Conservation (phyloP, 78 protist species). For the Polysphondylium violaceum region DNA sequence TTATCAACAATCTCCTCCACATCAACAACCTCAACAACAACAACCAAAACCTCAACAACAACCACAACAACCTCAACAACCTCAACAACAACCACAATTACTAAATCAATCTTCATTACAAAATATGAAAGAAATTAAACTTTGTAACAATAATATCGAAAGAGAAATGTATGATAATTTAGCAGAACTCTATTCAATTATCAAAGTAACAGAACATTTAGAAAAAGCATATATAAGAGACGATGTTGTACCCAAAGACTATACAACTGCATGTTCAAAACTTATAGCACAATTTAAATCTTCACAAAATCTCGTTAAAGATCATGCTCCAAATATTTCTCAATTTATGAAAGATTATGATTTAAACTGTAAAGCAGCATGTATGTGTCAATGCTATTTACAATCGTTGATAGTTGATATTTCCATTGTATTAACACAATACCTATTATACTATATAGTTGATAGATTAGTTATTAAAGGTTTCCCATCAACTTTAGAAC, state of each 20-base stretch:
- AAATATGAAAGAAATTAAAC: constrained; percentile 79
- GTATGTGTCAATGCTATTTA: constrained; percentile 1
- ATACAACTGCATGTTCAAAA: constrained; percentile 87
- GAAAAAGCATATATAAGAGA: constrained; percentile 92
- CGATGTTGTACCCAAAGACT: constrained; percentile 79
- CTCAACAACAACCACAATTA: background rate
- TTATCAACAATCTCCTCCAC: too few species aligned
- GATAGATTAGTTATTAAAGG: constrained; percentile 68
- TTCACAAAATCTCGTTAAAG: constrained; percentile 65
- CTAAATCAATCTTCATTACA: background rate
- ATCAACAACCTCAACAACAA: too few species aligned
- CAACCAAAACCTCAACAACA: too few species aligned
- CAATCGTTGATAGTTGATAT: too few species aligned
- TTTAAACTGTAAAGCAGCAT: constrained; percentile 78
- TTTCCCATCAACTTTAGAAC: constrained; percentile 53
- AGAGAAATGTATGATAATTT: constrained; percentile 86
- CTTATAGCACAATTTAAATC: constrained; percentile 90
- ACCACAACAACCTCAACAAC: background rate
- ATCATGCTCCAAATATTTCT: constrained; percentile 37
- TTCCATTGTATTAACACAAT: background rate
- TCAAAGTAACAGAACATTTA: constrained; percentile 83
- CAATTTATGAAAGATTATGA: constrained; percentile 85
- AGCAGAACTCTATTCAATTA: constrained; percentile 88
- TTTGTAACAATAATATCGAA: constrained; percentile 61
- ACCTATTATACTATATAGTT: constrained; percentile 9